Percentiles rank a stretch among this genome's conserved stretches.
Conservation (phyloP, 805 yeast species). For the Komagataella phaffii region DNA sequence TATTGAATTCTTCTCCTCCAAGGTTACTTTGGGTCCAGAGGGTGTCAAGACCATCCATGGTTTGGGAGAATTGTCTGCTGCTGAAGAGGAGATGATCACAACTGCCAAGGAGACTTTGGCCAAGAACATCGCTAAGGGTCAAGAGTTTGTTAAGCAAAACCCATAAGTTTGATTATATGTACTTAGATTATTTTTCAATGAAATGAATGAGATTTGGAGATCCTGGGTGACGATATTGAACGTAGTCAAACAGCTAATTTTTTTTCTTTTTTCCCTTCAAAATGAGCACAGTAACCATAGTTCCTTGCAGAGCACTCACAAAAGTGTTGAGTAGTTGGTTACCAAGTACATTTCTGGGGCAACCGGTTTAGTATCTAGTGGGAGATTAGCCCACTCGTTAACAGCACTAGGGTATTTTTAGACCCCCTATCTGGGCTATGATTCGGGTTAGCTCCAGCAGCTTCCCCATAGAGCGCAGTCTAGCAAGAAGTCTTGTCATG, state of each 20-base stretch:
- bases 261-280: not conserved
- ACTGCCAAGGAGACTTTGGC: conserved; percentile 81
- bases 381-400: no score
- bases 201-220: not conserved
- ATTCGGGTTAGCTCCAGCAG: no score
- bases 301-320: no score
- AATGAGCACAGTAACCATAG: no score
- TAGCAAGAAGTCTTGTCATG: no score
- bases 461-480: no score
- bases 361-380: no score
- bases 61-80: conserved; percentile 56
- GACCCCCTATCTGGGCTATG: no score
- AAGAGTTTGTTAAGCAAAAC: conserved; percentile 66
- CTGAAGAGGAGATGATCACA: conserved; percentile 75
- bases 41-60: conserved; percentile 79
- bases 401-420: no score
- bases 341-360: no score
- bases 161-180: conserved; percentile 24
- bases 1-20: conserved; percentile 91
- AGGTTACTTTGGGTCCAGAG: conserved; percentile 83
- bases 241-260: not conserved
- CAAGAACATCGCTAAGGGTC: conserved; percentile 90
- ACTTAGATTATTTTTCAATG: not conserved
- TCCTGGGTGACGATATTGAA: not conserved
- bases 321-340: no score